Evolutionary conservation across 2,329 filamentous ascomycete genomes (phyloP), one percentile per base, ranked within the genome.

Genomic region (Bipolaris oryzae): DNA sequence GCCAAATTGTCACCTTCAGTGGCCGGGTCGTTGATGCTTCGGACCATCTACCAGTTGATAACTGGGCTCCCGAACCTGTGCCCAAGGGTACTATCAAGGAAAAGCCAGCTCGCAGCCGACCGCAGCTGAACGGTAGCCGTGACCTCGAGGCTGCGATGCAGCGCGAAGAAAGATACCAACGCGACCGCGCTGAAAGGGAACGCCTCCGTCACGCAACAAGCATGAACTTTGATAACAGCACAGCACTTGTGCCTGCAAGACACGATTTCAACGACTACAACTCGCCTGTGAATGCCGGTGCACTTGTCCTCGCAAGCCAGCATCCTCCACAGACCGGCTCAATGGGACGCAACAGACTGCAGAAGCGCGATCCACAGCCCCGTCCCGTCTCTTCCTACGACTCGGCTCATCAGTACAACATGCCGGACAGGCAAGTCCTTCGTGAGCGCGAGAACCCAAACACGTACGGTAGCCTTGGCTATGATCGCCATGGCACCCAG

Each of bases 21-120:
- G 90, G 90, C 6, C 83, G 88, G 53, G 88, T 92, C 67, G 84
- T 94, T 53, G 90, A 94, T 69, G 90, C 90, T 1, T 91, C 89
- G 0, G 90, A 94, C 73, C 90, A 93, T 70, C 80, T 93, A 13
- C 90, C 90, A 0, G 85, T 91, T 71, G 87, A 90, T 53, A 86
- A 86, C 1, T 92, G 89, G 89, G 89, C 89, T 1, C 89, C 89
- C 0, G 89, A 92, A 67, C 89, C 89, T 0, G 88, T 90, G 64
- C 82, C 83, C 20, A 89, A 87, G 69, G 79, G 78, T 76, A 63
- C 63, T 1, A 60, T 72, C 15, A 83, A 72, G 41, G 75, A 78
- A 21, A 74, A 76, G 3, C 67, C 76, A 18, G 55, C 71, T 44
- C 71, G 79, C 10, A 72, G 79, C 5, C 78, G 85, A 31, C 79